Evolutionary conservation across 2,329 filamentous ascomycete species (phyloP).

Genomic region (Elsinoe batatas): DNA sequence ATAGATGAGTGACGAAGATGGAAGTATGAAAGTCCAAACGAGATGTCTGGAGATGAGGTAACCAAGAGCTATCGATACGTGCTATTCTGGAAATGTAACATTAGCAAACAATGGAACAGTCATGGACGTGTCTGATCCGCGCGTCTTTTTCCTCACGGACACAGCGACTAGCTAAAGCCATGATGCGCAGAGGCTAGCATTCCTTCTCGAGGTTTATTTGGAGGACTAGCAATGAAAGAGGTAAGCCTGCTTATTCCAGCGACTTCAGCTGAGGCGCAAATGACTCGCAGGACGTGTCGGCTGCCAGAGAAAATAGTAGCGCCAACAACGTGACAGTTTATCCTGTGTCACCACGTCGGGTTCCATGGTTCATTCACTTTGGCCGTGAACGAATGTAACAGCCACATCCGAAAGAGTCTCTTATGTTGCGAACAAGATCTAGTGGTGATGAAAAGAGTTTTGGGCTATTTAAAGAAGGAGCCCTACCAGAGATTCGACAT

Average conservation of each 20-base stretch:
- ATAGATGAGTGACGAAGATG: not conserved
- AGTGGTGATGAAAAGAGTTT: not conserved
- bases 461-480: slow-evolving; percentile 5
- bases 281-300: slow-evolving; percentile 6
- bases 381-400: slow-evolving; percentile 6
- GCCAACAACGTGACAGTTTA: slow-evolving; percentile 7
- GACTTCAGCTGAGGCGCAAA: slow-evolving; percentile 1
- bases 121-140: not conserved
- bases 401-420: not conserved
- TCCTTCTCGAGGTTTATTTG: slow-evolving; percentile 9
- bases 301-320: slow-evolving; percentile 1
- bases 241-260: slow-evolving; percentile 5
- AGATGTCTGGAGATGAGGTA: not conserved
- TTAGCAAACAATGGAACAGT: not conserved
- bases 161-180: not conserved
- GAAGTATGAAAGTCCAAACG: not conserved
- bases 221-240: not conserved
- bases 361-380: not conserved
- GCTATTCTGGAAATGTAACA: slow-evolving; percentile 7
- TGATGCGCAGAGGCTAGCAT: slow-evolving; percentile 3
- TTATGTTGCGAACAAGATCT: not conserved
- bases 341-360: not conserved
- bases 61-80: not conserved
- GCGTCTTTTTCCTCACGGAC: not conserved
- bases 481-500: slow-evolving; percentile 5